These are phyloP conservation scores for Plasmopara viticola DNA, from an alignment of 352 stramenopile species.

Conservation along the genomic window DNA sequence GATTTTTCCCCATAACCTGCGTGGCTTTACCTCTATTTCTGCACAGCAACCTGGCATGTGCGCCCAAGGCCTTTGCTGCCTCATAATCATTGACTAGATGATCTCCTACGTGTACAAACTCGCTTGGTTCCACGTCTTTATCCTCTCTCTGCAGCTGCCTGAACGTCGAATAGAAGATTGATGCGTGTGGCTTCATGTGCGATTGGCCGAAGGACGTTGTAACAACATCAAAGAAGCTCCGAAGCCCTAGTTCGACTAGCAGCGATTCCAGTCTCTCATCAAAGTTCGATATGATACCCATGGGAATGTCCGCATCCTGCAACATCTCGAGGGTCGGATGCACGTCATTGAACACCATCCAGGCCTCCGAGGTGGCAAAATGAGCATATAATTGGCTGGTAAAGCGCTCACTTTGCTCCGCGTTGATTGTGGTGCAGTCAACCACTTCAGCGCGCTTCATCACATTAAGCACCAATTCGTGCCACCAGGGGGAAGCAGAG, in stretches of 20 bases:
- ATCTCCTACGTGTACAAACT: slow-evolving; percentile 62
- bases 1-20: slow-evolving; percentile 12
- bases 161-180: slow-evolving; percentile 61
- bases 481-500: slow-evolving; percentile 56
- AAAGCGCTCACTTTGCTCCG: slow-evolving; percentile 30
- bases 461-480: slow-evolving; percentile 37
- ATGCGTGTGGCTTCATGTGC: slow-evolving; percentile 41
- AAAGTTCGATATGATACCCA: slow-evolving; percentile 78
- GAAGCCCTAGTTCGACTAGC: slow-evolving; percentile 35
- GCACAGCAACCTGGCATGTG: slow-evolving; percentile 35
- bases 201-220: slow-evolving; percentile 51
- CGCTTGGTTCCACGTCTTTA: slow-evolving; percentile 2
- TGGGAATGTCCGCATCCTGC: slow-evolving; percentile 10
- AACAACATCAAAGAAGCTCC: slow-evolving; percentile 44
- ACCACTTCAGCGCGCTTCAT: slow-evolving; percentile 22
- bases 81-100: slow-evolving; percentile 48
- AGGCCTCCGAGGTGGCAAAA: slow-evolving; percentile 44
- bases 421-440: slow-evolving; percentile 9
- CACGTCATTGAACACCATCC: slow-evolving; percentile 56
- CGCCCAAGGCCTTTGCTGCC: slow-evolving; percentile 33
- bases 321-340: slow-evolving; percentile 35
- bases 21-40: slow-evolving; percentile 8
- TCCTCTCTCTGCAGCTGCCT: slow-evolving; percentile 11
- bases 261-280: slow-evolving; percentile 57
- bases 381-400: slow-evolving; percentile 44